Base-by-base conservation (phyloP, 2,329 filamentous ascomycete species). In the Trichophyton mentagrophytes region DNA sequence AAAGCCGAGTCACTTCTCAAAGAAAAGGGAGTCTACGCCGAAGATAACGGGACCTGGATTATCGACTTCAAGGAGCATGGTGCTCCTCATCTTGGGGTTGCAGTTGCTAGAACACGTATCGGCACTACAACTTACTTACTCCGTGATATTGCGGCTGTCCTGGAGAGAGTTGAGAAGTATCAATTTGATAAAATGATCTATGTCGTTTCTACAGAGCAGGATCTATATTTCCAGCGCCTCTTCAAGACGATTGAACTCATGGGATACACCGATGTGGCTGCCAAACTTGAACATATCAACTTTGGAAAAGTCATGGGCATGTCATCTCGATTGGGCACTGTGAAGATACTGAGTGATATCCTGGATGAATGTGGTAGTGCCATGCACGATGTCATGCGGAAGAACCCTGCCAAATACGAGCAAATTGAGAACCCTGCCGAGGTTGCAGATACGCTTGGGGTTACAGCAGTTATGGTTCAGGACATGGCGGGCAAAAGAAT, bases 351-450 rank as follows among this genome's bases (percentile, higher is more conserved):
- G 46, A 74, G 82, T 66, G 83, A 86, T 65, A 88, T 88, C 65
- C 77, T 89, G 51, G 79, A 81, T 36, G 86, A 89, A 63, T 88
- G 90, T 3, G 85, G 83, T 67, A 89, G 92, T 57, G 87, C 89
- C 73, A 95, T 95, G 89, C 89, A 95, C 77, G 87, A 92, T 62
- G 88, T 91, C 57, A 95, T 95, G 90, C 82, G 78, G 71, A 85
- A 84, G 74, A 95, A 95, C 72, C 81, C 88, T 69, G 79, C 81
- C 67, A 95, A 95, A 78, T 95, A 95, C 73, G 76, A 82, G 58
- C 89, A 95, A 72, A 85, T 95, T 17, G 85, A 85, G 68, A 78
- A 95, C 71, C 89, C 89, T 0, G 82, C 82, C 57, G 81, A 82
- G 38, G 85, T 85, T 3, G 88, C 90, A 62, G 90, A 95, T 74